Base-by-base conservation (phyloP, 1,284 basidiomycete genomes). In the Trichosporon coremiiforme region DNA sequence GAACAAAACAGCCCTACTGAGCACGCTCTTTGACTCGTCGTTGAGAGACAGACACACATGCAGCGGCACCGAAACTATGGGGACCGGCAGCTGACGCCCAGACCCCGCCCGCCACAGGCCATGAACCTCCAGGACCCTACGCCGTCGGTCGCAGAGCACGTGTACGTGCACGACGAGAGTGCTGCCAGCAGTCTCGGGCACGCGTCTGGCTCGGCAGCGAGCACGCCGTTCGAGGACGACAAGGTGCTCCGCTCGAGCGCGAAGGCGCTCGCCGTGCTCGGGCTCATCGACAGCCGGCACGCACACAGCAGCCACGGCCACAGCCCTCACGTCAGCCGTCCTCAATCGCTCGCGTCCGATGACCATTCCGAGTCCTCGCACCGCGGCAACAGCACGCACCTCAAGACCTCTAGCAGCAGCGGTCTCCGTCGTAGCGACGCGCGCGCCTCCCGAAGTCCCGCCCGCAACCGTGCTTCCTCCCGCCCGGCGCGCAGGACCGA, bases 241-340 rank as follows among this genome's bases (percentile, higher is more conserved):
- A 31, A 33, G 31, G 57, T 60, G 29, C 29, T 60, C 8, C 57
- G 57, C 29, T 35, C 31, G 6, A 60, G 29, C 31, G 57, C 57
- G 31, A 60, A 60, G 57, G 57, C 57, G 13, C 57, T 60, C 57
- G 57, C 57, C 6, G 57, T 60, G 4, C 57, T 60, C 31, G 57
- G 57, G 1, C 57, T 60, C 13, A 60, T 60, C 15, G 57, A 60
- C 31, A 33, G 57, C 29, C 55, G 13, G 8, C 55, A 31, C 55
- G 47, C 47, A 8, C 47, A 53, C 47, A 53, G 20, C 47, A 10
- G 6, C n/a, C 57, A 33, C 29, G 15, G 57, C 5, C 57, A 31
- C 57, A 60, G 57, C 36, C 36, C 36, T 4, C 36, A 38, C 36
- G 36, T 38, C 36, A 38, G 36, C 57, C 57, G 57, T 2, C 57